Conservation (phyloP, 768 basidiomycete genomes). For the Leccinum fibrillosum region DNA sequence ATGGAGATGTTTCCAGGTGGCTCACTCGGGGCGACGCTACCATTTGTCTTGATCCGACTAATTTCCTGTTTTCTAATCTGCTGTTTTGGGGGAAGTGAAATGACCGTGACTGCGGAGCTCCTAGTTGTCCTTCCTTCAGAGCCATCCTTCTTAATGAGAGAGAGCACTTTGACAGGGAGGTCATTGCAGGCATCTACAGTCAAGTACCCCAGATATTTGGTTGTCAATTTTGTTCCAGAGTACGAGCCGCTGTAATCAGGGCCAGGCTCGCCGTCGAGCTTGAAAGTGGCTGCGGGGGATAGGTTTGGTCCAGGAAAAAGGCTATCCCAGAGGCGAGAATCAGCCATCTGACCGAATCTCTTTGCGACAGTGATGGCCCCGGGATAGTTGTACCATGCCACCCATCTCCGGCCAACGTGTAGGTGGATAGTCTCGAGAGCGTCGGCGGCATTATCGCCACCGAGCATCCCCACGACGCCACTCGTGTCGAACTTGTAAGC, state of each 20-base stretch:
- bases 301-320: conserved; percentile 32
- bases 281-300: conserved; percentile 25
- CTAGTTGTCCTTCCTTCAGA: conserved; percentile 12
- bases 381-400: conserved; percentile 37
- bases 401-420: conserved; percentile 28
- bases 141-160: conserved; percentile 4
- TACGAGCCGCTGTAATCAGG: conserved; percentile 76
- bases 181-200: conserved; percentile 18
- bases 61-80: background rate
- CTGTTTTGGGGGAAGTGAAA: conserved; percentile 10
- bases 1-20: conserved; percentile 6
- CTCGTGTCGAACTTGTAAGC: conserved; percentile 23
- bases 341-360: conserved; percentile 30
- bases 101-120: conserved; percentile 13
- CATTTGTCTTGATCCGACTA: background rate
- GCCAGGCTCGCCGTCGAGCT: conserved; percentile 27
- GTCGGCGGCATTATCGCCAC: conserved; percentile 31
- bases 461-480: conserved; percentile 33
- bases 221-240: conserved; percentile 54
- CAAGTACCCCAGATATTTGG: conserved; percentile 58
- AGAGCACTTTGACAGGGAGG: background rate
- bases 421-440: conserved; percentile 34
- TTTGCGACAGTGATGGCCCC: conserved; percentile 31
- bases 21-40: background rate
- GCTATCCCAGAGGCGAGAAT: conserved; percentile 26